Conservation (phyloP, 2,329 filamentous ascomycete species). For the Pestalotiopsis sp. region DNA sequence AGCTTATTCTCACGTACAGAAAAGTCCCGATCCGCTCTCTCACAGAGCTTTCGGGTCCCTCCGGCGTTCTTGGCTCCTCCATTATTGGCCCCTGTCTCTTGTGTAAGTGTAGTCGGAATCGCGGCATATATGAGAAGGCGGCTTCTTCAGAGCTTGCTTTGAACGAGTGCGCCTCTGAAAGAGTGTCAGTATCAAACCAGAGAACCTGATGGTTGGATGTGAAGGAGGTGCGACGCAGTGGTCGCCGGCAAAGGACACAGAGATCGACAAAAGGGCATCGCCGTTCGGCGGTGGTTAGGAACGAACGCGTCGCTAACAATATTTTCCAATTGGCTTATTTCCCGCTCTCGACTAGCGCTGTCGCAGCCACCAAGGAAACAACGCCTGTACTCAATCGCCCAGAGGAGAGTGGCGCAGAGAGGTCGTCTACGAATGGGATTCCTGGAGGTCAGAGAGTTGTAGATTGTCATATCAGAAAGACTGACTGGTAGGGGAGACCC, state of each 20-base stretch:
- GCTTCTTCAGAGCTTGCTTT: background rate
- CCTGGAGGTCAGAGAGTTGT: too few species aligned
- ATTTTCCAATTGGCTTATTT: background rate
- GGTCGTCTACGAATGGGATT: background rate
- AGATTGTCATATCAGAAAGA: background rate
- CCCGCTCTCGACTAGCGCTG: background rate
- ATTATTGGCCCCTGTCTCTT: slow-evolving; percentile 5
- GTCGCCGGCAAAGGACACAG: background rate
- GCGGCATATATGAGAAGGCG: background rate
- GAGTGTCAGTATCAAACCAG: background rate
- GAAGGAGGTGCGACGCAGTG: background rate
- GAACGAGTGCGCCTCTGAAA: background rate
- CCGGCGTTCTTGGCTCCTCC: slow-evolving; percentile 1
- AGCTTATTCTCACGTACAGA: background rate
- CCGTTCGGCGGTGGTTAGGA: background rate
- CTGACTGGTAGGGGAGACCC: background rate
- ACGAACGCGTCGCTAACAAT: background rate
- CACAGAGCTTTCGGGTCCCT: slow-evolving; percentile 3
- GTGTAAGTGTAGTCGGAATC: background rate
- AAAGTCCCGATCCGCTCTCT: background rate
- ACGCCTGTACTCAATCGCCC: background rate
- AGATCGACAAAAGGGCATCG: background rate
- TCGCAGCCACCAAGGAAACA: background rate
- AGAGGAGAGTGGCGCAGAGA: background rate
- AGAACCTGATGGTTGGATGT: background rate